A percentile compares a stretch with the other conserved stretches of the same genome.
Conservation (phyloP, 2,329 filamentous ascomycete species). For the Xylaria sp. region DNA sequence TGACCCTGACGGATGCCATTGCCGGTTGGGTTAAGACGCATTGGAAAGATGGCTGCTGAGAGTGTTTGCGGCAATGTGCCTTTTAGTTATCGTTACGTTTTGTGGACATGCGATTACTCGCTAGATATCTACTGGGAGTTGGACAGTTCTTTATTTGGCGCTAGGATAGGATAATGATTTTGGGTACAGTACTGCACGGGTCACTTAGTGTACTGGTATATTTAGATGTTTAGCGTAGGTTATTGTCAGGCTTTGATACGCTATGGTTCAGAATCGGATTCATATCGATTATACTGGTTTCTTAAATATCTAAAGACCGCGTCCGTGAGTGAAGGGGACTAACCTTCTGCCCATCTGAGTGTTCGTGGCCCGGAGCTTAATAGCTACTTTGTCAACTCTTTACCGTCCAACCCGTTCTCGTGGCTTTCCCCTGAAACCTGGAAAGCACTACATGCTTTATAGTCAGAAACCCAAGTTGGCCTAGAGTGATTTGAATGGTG, state of each 20-base stretch:
- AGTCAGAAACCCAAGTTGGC: background rate
- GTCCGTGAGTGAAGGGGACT: background rate
- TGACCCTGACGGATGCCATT: slow-evolving; percentile 66
- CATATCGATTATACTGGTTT: background rate
- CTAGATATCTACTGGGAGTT: background rate
- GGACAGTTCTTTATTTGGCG: background rate
- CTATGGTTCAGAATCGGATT: slow-evolving; percentile 10
- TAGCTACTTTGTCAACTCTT: background rate
- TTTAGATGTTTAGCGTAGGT: background rate
- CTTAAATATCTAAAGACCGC: no score
- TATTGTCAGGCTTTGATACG: background rate
- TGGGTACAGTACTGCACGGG: background rate
- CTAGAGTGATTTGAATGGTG: background rate
- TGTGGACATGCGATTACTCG: background rate
- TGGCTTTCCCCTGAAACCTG: background rate
- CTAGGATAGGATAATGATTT: background rate
- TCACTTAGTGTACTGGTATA: background rate
- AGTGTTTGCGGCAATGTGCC: background rate
- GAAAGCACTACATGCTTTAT: background rate
- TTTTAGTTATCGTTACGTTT: background rate
- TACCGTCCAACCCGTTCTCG: background rate
- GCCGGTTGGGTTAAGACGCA: slow-evolving; percentile 68
- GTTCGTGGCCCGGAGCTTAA: background rate
- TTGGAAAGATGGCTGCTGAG: slow-evolving; percentile 63
- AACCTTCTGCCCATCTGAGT: background rate